Percentiles rank a stretch among this genome's conserved stretches.
Conservation (phyloP, 371 early-diverging fungal species). For the Haplosporangium sp. region DNA sequence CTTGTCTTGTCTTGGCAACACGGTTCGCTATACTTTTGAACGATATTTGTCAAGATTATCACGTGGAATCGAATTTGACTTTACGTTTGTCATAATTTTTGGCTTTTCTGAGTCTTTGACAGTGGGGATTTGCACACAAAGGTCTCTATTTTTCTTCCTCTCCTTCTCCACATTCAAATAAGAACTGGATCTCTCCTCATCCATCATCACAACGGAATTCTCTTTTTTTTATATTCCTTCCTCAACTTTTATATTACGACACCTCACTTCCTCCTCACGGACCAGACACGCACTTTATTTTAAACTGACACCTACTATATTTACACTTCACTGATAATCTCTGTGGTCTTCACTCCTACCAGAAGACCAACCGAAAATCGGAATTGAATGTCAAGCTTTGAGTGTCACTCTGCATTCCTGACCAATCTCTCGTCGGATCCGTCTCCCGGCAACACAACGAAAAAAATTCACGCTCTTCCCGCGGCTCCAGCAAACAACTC, state of each 20-base stretch:
- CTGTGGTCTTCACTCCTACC: background rate
- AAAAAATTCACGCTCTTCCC: conserved; percentile 20
- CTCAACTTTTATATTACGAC: conserved; percentile 4
- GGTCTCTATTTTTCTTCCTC: background rate
- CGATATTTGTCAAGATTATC: background rate
- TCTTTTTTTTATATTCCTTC: background rate
- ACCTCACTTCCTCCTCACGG: conserved; percentile 9
- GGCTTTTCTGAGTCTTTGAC: background rate
- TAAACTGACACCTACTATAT: no score
- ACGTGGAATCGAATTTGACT: background rate
- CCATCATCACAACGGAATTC: background rate
- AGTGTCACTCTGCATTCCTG: conserved; percentile 47
- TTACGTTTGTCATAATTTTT: no score
- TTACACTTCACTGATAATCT: no score
- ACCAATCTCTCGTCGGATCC: conserved; percentile 45
- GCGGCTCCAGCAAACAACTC: background rate
- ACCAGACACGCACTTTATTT: background rate
- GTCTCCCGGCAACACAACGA: conserved; percentile 32
- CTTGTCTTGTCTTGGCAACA: background rate
- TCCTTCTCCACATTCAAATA: background rate
- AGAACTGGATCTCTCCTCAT: background rate
- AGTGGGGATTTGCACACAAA: background rate
- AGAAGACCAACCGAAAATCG: background rate
- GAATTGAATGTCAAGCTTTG: conserved; percentile 49
- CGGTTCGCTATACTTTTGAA: background rate